phyloP scores from a whole-genome alignment of 139 green algal genomes.

The Volvox reticuliferus region DNA sequence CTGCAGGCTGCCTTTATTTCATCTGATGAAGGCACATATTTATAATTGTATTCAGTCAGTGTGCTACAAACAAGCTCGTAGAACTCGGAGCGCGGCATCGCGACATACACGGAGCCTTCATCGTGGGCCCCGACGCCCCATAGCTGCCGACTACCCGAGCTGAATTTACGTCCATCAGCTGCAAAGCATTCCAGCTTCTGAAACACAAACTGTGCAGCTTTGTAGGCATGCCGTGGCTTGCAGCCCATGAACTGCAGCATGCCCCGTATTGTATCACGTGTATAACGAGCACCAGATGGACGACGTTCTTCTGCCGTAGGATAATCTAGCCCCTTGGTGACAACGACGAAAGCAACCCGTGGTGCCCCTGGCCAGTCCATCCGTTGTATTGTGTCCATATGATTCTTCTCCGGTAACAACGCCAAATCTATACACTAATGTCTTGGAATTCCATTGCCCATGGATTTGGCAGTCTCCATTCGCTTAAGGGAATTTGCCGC shows the following conservation, averaged over 20 bases:
- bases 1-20: constrained; percentile 68
- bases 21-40: constrained; percentile 53
- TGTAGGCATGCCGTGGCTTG: constrained; percentile 83
- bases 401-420: no score
- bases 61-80: constrained; percentile 57
- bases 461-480: no score
- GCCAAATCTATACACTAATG: no score
- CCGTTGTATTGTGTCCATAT: not conserved
- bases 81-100: constrained; percentile 60
- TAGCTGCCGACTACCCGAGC: not conserved
- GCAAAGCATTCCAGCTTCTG: constrained; percentile 34
- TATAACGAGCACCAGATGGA: constrained; percentile 74
- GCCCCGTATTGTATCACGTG: constrained; percentile 69
- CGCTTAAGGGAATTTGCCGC: no score
- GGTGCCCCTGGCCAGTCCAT: constrained; percentile 3
- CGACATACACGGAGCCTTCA: constrained; percentile 27
- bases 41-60: constrained; percentile 64
- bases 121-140: constrained; percentile 4
- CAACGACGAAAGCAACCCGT: constrained; percentile 20
- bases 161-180: constrained; percentile 18
- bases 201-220: constrained; percentile 51
- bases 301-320: constrained; percentile 1
- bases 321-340: constrained; percentile 44
- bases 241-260: constrained; percentile 85
- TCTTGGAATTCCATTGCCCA: no score